Evolutionary conservation across 2,329 filamentous ascomycete species (phyloP).

Genomic region (Ceratocystis cacaofunesta): DNA sequence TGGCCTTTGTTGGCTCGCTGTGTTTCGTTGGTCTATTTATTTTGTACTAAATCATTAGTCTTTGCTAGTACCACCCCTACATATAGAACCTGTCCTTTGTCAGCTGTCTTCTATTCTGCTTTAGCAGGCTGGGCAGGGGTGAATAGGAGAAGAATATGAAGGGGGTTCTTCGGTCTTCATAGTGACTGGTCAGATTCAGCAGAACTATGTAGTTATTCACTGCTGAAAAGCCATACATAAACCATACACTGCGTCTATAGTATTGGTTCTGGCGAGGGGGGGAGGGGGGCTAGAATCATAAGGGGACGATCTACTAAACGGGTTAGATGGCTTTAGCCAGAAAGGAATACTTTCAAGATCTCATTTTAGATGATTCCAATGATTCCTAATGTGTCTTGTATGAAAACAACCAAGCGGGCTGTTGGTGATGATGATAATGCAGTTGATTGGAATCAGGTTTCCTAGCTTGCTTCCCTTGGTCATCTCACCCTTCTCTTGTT

Average conservation of each 20-base stretch:
- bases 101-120: not conserved
- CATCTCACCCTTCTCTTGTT: not conserved
- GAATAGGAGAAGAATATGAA: not conserved
- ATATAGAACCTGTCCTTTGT: not conserved
- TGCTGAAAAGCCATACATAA: conserved; percentile 4
- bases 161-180: not conserved
- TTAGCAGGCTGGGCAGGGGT: not conserved
- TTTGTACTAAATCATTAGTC: not conserved
- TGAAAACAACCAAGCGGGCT: not conserved
- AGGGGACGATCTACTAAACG: too few species aligned
- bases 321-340: too few species aligned
- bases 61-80: not conserved
- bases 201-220: not conserved
- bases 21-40: not conserved
- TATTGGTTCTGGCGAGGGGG: not conserved
- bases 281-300: too few species aligned
- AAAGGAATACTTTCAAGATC: too few species aligned
- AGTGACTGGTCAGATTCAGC: not conserved
- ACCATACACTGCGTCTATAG: not conserved
- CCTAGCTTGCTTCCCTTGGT: not conserved
- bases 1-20: not conserved
- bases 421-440: not conserved
- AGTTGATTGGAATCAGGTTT: too few species aligned
- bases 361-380: too few species aligned
- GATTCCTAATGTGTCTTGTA: too few species aligned